Percentiles rank a stretch among this genome's conserved stretches.
Conservation (phyloP, 2,329 filamentous ascomycete species). For the Teratosphaeria pseudoeucalypti region DNA sequence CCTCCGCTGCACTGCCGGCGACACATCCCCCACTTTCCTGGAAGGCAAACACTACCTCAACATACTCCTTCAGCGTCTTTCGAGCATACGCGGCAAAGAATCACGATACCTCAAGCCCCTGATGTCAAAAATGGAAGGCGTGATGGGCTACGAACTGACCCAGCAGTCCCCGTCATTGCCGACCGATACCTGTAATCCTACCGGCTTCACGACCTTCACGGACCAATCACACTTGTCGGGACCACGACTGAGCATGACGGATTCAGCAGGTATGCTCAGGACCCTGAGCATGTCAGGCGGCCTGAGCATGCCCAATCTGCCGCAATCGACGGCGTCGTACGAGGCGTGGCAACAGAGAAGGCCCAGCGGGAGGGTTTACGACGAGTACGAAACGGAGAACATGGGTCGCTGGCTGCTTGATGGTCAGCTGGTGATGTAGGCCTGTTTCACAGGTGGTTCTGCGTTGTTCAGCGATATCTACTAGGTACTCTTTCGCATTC, state of each 20-base stretch:
- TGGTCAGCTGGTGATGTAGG: neutral
- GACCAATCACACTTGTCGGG: neutral
- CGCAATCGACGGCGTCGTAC: neutral
- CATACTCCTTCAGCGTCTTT: conserved; percentile 22
- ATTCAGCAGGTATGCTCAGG: conserved; percentile 22
- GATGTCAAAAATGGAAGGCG: conserved; percentile 22
- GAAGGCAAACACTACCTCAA: conserved; percentile 26
- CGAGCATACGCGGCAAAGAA: conserved; percentile 27
- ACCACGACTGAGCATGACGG: conserved; percentile 12
- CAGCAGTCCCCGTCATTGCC: conserved; percentile 13
- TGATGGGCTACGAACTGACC: conserved; percentile 19
- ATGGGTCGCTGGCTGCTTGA: conserved; percentile 1
- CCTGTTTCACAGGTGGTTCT: neutral
- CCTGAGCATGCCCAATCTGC: conserved; percentile 18
- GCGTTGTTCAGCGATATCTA: neutral
- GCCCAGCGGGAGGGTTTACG: conserved; percentile 12
- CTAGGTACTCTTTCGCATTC: neutral
- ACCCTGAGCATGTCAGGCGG: conserved; percentile 19
- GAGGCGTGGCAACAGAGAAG: conserved; percentile 10
- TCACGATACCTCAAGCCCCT: conserved; percentile 26
- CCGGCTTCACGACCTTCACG: neutral
- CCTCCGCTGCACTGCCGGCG: conserved; percentile 25
- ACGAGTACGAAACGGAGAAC: conserved; percentile 10
- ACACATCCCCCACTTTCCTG: conserved; percentile 21
- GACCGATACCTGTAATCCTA: neutral